These are phyloP conservation scores for Pestalotiopsis sp. DNA, from an alignment of 2,329 filamentous ascomycete genomes.

Conservation along the genomic window DNA sequence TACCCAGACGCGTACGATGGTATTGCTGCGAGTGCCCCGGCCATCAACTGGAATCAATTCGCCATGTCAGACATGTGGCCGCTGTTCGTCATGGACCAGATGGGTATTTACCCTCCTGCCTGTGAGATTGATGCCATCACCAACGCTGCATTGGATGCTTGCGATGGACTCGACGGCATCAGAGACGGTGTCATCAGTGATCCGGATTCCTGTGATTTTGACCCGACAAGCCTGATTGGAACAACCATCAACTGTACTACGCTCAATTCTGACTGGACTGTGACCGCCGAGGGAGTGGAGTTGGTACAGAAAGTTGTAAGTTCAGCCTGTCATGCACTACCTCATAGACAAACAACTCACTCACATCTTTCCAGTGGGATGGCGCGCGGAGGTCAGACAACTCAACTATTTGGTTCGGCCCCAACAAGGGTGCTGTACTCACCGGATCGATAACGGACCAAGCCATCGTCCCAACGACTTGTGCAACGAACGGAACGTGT, in stretches of 20 bases:
- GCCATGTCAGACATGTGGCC: constrained; percentile 1
- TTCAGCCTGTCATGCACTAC: neutral
- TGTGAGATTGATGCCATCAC: constrained; percentile 4
- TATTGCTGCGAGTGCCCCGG: constrained; percentile 50
- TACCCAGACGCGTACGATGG: constrained; percentile 59
- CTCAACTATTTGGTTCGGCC: neutral
- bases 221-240: neutral
- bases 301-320: neutral
- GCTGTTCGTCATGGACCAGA: neutral
- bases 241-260: constrained; percentile 1
- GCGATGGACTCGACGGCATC: constrained; percentile 3
- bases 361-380: neutral
- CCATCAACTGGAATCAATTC: constrained; percentile 32
- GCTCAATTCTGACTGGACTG: no score
- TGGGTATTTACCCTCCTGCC: neutral
- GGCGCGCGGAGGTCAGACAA: neutral
- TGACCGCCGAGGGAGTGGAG: neutral
- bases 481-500: neutral
- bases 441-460: neutral
- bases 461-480: neutral
- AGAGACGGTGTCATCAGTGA: neutral
- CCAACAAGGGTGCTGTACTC: neutral
- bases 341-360: neutral
- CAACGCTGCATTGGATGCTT: neutral
- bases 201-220: neutral